Evolutionary conservation across 2,329 filamentous ascomycete genomes (phyloP).

Genomic region (Cordyceps javanica): DNA sequence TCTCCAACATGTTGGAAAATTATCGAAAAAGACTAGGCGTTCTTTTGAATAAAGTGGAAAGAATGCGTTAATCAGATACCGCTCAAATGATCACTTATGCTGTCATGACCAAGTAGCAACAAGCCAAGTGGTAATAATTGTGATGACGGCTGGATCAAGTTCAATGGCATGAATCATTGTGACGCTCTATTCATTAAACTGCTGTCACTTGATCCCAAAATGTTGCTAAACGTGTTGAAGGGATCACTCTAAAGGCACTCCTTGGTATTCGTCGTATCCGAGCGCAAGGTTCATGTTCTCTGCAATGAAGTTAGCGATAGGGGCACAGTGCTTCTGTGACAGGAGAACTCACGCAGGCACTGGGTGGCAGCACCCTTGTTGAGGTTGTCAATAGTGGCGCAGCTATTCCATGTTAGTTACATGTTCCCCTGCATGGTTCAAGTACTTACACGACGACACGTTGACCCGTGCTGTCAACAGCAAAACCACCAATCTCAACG

Average conservation of each 20-base stretch:
- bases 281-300: slow-evolving; percentile 13
- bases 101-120: slow-evolving; percentile 14
- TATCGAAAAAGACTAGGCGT: too few relatives aligned
- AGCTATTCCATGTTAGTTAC: slow-evolving; percentile 29
- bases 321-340: neutral
- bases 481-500: slow-evolving; percentile 91
- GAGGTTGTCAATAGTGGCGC: slow-evolving; percentile 88
- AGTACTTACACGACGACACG: slow-evolving; percentile 65
- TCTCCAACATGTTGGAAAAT: too few relatives aligned
- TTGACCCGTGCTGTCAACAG: slow-evolving; percentile 84
- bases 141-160: too few relatives aligned
- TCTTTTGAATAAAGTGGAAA: too few relatives aligned
- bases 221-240: neutral
- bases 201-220: neutral
- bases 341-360: slow-evolving; percentile 67
- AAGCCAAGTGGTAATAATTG: too few relatives aligned
- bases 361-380: slow-evolving; percentile 91
- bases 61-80: slow-evolving; percentile 13
- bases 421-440: neutral
- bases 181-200: neutral
- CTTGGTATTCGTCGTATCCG: slow-evolving; percentile 11
- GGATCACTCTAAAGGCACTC: neutral
- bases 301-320: neutral
- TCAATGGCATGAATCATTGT: too few relatives aligned
- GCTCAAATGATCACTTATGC: slow-evolving; percentile 16